phyloP scores from a whole-genome alignment of 495 filamentous ascomycete genomes.

The Hypoxylon perforatum region DNA sequence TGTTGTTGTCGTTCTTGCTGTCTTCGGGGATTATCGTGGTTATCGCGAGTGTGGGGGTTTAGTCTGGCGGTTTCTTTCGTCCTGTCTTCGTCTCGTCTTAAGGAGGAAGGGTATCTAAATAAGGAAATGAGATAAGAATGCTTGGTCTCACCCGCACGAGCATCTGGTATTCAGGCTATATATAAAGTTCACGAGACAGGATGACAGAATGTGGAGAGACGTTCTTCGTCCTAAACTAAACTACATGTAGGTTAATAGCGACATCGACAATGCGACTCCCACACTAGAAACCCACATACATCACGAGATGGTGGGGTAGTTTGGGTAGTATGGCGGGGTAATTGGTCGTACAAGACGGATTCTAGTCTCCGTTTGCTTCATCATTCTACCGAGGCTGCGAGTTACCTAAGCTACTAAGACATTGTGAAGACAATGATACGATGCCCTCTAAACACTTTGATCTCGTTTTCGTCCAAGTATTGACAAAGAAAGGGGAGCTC shows the following conservation, averaged over 20 bases:
- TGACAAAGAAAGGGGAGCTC: too few species aligned
- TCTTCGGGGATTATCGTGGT: conserved; percentile 6
- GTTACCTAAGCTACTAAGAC: too few species aligned
- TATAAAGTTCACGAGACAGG: conserved; percentile 34
- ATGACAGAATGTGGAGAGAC: conserved; percentile 31
- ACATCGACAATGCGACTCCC: conserved; percentile 4
- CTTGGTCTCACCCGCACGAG: conserved; percentile 12
- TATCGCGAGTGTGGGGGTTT: conserved; percentile 15
- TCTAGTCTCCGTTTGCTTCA: conserved; percentile 36
- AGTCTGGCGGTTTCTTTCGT: neutral
- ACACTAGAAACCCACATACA: conserved; percentile 9
- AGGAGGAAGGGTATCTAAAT: conserved; percentile 28
- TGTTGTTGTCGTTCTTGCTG: neutral
- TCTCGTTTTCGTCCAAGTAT: too few species aligned
- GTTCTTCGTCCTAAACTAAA: neutral
- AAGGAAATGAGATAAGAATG: conserved; percentile 18
- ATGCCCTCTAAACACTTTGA: too few species aligned
- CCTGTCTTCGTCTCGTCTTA: conserved; percentile 2
- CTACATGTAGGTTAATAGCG: neutral
- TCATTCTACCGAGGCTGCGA: conserved; percentile 30
- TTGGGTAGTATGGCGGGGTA: conserved; percentile 32
- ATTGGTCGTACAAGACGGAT: conserved; percentile 33
- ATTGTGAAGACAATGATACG: too few species aligned
- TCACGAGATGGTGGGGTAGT: conserved; percentile 35
- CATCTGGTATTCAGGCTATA: conserved; percentile 43